Base-by-base conservation (phyloP, 805 yeast genomes). In the Saccharomyces paradoxus region DNA sequence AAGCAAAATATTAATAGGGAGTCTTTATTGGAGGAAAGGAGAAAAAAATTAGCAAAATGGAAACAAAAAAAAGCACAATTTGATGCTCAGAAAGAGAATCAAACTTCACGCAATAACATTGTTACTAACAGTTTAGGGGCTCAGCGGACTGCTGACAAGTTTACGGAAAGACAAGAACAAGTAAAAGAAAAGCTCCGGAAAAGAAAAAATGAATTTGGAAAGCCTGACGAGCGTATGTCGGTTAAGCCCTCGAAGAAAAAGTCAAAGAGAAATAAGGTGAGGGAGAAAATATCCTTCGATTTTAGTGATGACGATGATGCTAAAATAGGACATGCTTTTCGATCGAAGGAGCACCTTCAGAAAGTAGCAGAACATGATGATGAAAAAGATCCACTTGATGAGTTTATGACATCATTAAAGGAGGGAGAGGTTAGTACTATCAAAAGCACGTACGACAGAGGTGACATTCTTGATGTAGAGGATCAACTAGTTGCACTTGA, bases 21-120 rank as follows among this genome's bases (percentile, higher is more conserved):
- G 53, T 71, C 70, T 55, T 64, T 66, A 31, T 64, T 69, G 53
- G 67, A 68, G 52, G 74, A 61, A 55, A 62, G 89, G 52, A 78
- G 78, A 56, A 82, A 80, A 56, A 78, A 77, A 59, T 63, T 83
- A 50, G 81, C 80, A 5, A 77, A 77, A 48, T 85, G 89, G 89
- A 82, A 80, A 61, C 73, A 71, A 60, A 80, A 80, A 67, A 81
- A 81, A 63, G 74, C 74, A 44, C 71, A 71, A 51, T 63, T 64
- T 46, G 66, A 62, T 31, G 61, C 62, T 46, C 60, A 56, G 53
- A 62, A 62, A 56, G 60, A 56, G 50, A 54, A 54, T 41, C 56
- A 53, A 28, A 44, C 30, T 46, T 48, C 30, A 53, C 56, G 46
- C 51, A 48, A 30, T 49, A 52, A 30, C 29, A 51, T 44, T 46